These are phyloP conservation scores for Endothia cerciana DNA, from an alignment of 2,329 filamentous ascomycete species.

Conservation along the genomic window DNA sequence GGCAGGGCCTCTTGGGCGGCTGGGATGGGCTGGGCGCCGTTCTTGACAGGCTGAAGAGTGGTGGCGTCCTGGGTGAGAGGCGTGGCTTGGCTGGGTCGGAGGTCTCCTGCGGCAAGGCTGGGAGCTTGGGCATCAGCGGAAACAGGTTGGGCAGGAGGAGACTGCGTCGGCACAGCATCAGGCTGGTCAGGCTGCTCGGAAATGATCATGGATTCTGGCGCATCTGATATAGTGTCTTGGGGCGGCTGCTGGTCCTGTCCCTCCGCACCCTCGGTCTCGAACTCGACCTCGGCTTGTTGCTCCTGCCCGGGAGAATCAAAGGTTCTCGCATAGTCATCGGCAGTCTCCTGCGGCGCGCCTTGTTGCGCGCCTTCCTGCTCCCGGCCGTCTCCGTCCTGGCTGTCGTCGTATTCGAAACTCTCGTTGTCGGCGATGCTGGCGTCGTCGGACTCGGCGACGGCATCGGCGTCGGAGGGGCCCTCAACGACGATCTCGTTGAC, in stretches of 20 bases:
- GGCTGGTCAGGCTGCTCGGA: constrained; percentile 45
- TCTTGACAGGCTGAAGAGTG: constrained; percentile 18
- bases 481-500: constrained; percentile 38
- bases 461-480: constrained; percentile 23
- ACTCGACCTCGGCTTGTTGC: constrained; percentile 38
- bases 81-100: constrained; percentile 21
- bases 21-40: constrained; percentile 10
- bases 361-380: constrained; percentile 36
- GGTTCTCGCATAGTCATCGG: constrained; percentile 55
- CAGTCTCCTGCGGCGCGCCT: constrained; percentile 36
- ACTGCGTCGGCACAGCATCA: constrained; percentile 39
- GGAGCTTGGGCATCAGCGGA: constrained; percentile 33
- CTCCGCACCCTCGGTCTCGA: constrained; percentile 39
- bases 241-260: constrained; percentile 35
- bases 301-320: constrained; percentile 51
- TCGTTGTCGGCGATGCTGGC: constrained; percentile 49
- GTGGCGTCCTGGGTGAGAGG: constrained; percentile 20
- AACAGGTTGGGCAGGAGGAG: constrained; percentile 35
- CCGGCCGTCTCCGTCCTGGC: constrained; percentile 38
- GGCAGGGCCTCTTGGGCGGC: constrained; percentile 23
- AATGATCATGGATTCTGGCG: constrained; percentile 48
- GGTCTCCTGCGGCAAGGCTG: constrained; percentile 23
- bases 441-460: constrained; percentile 40
- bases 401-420: constrained; percentile 53
- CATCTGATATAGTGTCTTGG: constrained; percentile 50